Evolutionary conservation across 2,329 filamentous ascomycete genomes (phyloP).

Genomic region (Aquanectria penicillioides): DNA sequence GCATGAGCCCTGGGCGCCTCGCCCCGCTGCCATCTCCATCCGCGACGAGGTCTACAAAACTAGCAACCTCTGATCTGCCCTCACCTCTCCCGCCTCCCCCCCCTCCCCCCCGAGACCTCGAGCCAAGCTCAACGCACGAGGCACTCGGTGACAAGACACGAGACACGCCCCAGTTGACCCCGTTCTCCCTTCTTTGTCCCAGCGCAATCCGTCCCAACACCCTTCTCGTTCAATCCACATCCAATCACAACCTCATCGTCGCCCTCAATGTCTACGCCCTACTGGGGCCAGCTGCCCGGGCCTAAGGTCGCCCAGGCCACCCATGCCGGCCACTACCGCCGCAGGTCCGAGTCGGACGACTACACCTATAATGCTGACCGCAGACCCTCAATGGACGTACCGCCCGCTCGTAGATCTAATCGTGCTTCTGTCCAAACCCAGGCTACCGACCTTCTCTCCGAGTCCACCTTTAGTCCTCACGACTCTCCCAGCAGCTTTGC

Average conservation of each 20-base stretch:
- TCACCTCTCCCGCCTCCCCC: conserved; percentile 30
- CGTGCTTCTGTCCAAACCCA: conserved; percentile 66
- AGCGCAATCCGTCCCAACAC: background rate
- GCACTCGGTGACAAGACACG: background rate
- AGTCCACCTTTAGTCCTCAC: conserved; percentile 68
- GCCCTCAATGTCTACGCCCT: conserved; percentile 59
- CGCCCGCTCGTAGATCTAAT: conserved; percentile 57
- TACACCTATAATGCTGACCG: conserved; percentile 44
- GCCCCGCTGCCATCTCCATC: conserved; percentile 37
- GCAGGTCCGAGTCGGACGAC: conserved; percentile 47
- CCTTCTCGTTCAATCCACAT: conserved; percentile 22
- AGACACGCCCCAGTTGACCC: conserved; percentile 13
- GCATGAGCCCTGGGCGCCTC: conserved; percentile 37
- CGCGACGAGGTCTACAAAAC: conserved; percentile 22
- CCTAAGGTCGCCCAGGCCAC: conserved; percentile 51
- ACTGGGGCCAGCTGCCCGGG: conserved; percentile 68
- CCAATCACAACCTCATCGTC: conserved; percentile 42
- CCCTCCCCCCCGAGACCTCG: conserved; percentile 31
- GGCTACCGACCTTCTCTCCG: conserved; percentile 63
- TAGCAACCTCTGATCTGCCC: conserved; percentile 31
- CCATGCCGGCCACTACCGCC: conserved; percentile 46
- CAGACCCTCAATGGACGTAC: conserved; percentile 47
- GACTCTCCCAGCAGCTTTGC: conserved; percentile 65
- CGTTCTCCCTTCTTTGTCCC: conserved; percentile 23
- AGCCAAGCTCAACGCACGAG: conserved; percentile 21